Percentiles rank a stretch among this genome's conserved stretches.
Evolutionary conservation across 495 filamentous ascomycete species (phyloP).

Genomic region (Daldinia bambusicola): DNA sequence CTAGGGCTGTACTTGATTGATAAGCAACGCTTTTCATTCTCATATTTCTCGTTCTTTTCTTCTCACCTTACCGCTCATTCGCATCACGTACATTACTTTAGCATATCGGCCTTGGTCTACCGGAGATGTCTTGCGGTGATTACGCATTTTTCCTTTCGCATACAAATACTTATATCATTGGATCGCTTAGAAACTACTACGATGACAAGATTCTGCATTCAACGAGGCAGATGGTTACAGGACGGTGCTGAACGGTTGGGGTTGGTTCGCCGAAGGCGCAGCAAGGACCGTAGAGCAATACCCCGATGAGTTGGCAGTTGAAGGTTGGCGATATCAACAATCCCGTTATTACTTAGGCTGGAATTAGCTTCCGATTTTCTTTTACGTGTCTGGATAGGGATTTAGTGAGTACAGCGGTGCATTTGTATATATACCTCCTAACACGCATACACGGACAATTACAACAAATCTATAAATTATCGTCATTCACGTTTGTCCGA

Average conservation of each 20-base stretch:
- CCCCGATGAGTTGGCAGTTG: constrained; percentile 5
- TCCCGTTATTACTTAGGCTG: constrained; percentile 9
- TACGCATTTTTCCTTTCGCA: constrained; percentile 16
- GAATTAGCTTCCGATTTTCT: constrained; percentile 14
- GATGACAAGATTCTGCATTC: constrained; percentile 24
- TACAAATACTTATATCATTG: not conserved
- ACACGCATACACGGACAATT: not conserved
- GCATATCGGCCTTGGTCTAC: constrained; percentile 14
- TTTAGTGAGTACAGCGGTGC: constrained; percentile 33
- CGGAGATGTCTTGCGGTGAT: constrained; percentile 10
- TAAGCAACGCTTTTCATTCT: constrained; percentile 10
- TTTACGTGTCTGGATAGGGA: constrained; percentile 16
- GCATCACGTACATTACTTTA: constrained; percentile 25
- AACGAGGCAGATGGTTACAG: constrained; percentile 15
- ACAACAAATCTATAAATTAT: not conserved
- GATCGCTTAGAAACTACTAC: constrained; percentile 21
- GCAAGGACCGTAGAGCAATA: constrained; percentile 4
- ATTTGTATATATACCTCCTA: constrained; percentile 34
- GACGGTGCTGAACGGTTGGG: constrained; percentile 11
- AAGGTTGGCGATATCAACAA: constrained; percentile 24
- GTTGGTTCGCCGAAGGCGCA: constrained; percentile 16
- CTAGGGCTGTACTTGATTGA: not conserved
- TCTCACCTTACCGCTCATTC: constrained; percentile 26
- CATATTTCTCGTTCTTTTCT: constrained; percentile 5
- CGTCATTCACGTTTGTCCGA: not conserved